These are phyloP conservation scores for Astragalus glycyphyllos DNA, from an alignment of 306 rosid species.

Conservation along the genomic window DNA sequence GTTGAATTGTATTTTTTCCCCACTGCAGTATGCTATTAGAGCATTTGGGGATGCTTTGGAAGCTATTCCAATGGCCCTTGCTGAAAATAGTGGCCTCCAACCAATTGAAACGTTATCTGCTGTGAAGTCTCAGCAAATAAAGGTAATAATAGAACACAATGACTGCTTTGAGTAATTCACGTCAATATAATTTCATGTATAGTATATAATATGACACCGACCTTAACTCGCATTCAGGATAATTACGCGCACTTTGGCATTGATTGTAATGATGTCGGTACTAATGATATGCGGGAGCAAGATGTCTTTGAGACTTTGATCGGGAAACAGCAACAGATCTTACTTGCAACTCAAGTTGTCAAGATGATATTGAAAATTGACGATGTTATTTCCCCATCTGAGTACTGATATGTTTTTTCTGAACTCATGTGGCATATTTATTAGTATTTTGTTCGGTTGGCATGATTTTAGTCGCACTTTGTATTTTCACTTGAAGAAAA, in stretches of 20 bases:
- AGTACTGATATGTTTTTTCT: slow-evolving; percentile 48
- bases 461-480: slow-evolving; percentile 40
- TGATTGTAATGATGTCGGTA: slow-evolving; percentile 93
- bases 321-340: slow-evolving; percentile 95
- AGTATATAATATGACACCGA: neutral
- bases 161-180: neutral
- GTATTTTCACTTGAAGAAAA: slow-evolving; percentile 34
- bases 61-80: slow-evolving; percentile 93
- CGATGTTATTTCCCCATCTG: slow-evolving; percentile 86
- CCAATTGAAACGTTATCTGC: slow-evolving; percentile 93
- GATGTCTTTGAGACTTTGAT: slow-evolving; percentile 87
- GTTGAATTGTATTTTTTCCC: slow-evolving; percentile 22
- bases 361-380: slow-evolving; percentile 97
- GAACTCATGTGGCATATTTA: slow-evolving; percentile 20
- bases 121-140: slow-evolving; percentile 92
- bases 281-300: slow-evolving; percentile 94
- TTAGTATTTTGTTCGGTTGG: slow-evolving; percentile 29
- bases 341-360: slow-evolving; percentile 95
- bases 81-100: slow-evolving; percentile 98
- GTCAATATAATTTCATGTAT: neutral
- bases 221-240: slow-evolving; percentile 57
- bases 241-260: slow-evolving; percentile 77
- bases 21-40: slow-evolving; percentile 90
- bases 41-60: slow-evolving; percentile 96
- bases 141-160: slow-evolving; percentile 56